Evolutionary conservation across 2,329 filamentous ascomycete genomes (phyloP).

Genomic region (Sclerotinia borealis): DNA sequence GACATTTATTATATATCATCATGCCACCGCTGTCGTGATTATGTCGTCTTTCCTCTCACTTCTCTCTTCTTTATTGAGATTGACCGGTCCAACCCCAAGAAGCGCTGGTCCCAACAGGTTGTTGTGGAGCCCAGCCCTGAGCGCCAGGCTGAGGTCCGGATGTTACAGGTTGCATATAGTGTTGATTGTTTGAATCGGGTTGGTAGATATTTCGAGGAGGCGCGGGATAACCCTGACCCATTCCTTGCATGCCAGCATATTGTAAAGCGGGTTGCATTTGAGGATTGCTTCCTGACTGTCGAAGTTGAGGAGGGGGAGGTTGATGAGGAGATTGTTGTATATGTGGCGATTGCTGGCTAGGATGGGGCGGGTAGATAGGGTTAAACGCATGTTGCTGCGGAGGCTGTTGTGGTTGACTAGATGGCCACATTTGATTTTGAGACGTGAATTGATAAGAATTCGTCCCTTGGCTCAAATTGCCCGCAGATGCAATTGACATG

Average conservation of each 20-base stretch:
- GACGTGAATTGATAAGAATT: constrained; percentile 55
- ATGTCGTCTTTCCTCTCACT: constrained; percentile 7
- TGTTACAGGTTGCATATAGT: constrained; percentile 61
- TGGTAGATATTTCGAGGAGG: constrained; percentile 51
- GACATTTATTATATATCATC: constrained; percentile 12
- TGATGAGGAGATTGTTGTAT: constrained; percentile 57
- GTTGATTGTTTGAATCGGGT: constrained; percentile 56
- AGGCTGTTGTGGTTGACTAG: constrained; percentile 56
- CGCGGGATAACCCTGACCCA: constrained; percentile 52
- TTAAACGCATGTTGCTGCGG: constrained; percentile 42
- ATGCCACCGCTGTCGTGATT: constrained; percentile 19
- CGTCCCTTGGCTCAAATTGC: constrained; percentile 43
- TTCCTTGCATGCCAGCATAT: constrained; percentile 56
- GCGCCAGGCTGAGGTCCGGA: constrained; percentile 28
- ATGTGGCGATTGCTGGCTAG: constrained; percentile 37
- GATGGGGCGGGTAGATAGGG: constrained; percentile 7
- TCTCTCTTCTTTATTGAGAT: constrained; percentile 19
- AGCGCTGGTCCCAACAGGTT: constrained; percentile 23
- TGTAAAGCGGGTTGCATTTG: constrained; percentile 55
- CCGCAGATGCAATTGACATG: constrained; percentile 48
- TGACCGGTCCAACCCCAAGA: constrained; percentile 32
- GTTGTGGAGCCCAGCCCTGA: constrained; percentile 33
- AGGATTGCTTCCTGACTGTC: constrained; percentile 47
- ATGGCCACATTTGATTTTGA: constrained; percentile 57
- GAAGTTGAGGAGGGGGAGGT: constrained; percentile 50